Base-by-base conservation (phyloP, 2,329 filamentous ascomycete species). In the Nemania diffusa region DNA sequence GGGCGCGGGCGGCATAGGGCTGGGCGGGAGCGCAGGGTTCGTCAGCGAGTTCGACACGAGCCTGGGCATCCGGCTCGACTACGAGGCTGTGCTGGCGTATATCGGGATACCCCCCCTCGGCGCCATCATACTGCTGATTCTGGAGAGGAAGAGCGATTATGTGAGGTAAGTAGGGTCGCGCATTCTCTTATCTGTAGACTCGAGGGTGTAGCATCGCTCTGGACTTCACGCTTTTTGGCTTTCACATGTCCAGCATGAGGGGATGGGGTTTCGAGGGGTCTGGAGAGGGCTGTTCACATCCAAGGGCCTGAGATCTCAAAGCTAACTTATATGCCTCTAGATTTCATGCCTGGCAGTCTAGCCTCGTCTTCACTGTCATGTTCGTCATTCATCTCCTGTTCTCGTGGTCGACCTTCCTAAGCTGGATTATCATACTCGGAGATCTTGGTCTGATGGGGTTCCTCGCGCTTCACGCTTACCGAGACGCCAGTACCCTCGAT, bases 291-390 rank as follows among this genome's bases (percentile, higher is more conserved):
- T 29, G 11, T 22, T 48, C n/a, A 24, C 20, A 17, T 42, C 6
- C 17, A 61, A 24, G 9, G 4, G 5, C 32, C 24, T 37, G 53
- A 27, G 56, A 11, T 62, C 20, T 9, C 8, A 26, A 51, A 32
- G 64, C 75, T 77, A 69, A 78, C 68, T 13, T 53, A 5, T 2
- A 15, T 59, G 48, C 46, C 55, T 64, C 40, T 72, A 95, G 92
- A 70, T 98, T 98, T 74, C 96, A 99, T 79, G 96, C 96, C 7
- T 99, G 96, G 95, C 96, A 99, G 81, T 92, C 92, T 6, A 90
- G 91, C 70, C 84, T 97, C 75, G 80, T 97, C 2, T 97, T 97
- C 79, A 91, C 92, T 0, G 87, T 87, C 56, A 76, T 89, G 65
- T 88, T 94, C 79, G 80, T 97, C 58, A 73, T 97, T 26, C 95